Evolutionary conservation across 768 basidiomycete genomes (phyloP), one percentile per base, ranked within the genome.

Genomic region (Hemileccinum rubropunctum): DNA sequence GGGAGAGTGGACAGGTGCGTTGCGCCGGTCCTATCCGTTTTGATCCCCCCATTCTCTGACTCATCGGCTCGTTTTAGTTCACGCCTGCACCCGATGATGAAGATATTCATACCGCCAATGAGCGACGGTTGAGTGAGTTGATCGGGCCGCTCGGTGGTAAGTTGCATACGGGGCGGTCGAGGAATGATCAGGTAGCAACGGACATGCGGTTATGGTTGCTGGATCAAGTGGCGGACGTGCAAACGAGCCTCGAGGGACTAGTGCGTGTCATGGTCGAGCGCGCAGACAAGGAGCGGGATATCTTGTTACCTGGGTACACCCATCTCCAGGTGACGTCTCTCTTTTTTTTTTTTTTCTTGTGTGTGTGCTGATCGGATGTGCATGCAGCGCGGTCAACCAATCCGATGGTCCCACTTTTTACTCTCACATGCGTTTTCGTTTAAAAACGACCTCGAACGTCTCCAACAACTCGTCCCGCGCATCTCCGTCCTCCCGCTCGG

Each of bases 61-160:
- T 12, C 33, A 7, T 9, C 15, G 18, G 1, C 6, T 20, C 23
- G 23, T 11, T 38, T 26, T 60, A 95, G 88, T 99, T 99, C 64
- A 65, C 73, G 48, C 71, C 83, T 27, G 75, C 86, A 52, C 74
- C 82, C n/a, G 93, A 95, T 58, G 97, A 99, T 60, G 97, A 99
- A 63, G 97, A 99, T 63, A 98, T 99, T 52, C 95, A 98, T 68
- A 99, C 97, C 12, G 97, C 97, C 47, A 99, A 98, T 62, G 97
- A 99, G 67, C 84, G 97, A 41, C 82, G 97, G 36, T 70, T 99
- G 57, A 90, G 85, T 54, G 95, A 99, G 72, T 71, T 99, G 46
- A 91, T 98, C 47, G 97, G 97, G 0, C 76, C 89, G 13, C 80
- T 92, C 14, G 94, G 91, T 6, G 97, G 97, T 3, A 99, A 98